phyloP scores from a whole-genome alignment of 495 filamentous ascomycete genomes.

The Xylaria nigripes region DNA sequence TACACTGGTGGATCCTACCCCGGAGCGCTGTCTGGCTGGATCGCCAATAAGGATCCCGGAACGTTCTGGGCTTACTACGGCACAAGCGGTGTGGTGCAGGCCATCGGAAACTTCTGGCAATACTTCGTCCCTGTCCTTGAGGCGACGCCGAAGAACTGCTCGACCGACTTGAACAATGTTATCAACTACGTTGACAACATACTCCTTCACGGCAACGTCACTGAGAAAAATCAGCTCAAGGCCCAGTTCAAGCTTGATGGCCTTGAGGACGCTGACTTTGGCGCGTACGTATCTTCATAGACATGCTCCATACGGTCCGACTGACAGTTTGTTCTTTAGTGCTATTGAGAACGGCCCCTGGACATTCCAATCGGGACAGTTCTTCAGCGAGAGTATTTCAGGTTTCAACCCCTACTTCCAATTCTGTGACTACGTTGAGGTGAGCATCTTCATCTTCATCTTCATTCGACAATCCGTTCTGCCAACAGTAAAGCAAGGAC shows the following conservation, averaged over 20 bases:
- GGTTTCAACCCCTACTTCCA: slow-evolving; percentile 45
- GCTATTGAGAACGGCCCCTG: slow-evolving; percentile 47
- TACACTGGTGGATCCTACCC: slow-evolving; percentile 57
- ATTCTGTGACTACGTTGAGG: slow-evolving; percentile 42
- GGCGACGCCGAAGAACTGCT: slow-evolving; percentile 59
- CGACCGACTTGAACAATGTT: slow-evolving; percentile 45
- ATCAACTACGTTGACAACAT: slow-evolving; percentile 50
- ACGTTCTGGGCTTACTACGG: slow-evolving; percentile 63
- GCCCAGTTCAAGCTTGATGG: slow-evolving; percentile 48
- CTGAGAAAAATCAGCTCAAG: slow-evolving; percentile 46
- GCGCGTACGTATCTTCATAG: slow-evolving; percentile 25
- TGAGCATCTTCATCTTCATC: not conserved
- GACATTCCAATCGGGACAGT: slow-evolving; percentile 47
- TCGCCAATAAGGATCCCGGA: slow-evolving; percentile 48
- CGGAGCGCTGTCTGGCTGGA: slow-evolving; percentile 57
- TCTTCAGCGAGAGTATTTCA: slow-evolving; percentile 29
- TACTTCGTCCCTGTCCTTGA: slow-evolving; percentile 57
- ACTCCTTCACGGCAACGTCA: slow-evolving; percentile 32
- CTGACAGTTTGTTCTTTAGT: slow-evolving; percentile 12
- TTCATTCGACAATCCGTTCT: no score
- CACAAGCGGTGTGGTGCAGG: slow-evolving; percentile 55
- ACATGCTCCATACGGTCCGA: slow-evolving; percentile 35
- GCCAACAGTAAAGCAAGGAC: not conserved
- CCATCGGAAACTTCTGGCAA: slow-evolving; percentile 56
- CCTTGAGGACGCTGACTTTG: slow-evolving; percentile 53